Percentiles rank a stretch among this genome's conserved stretches.
These are phyloP conservation scores for Penicillium canescens DNA, from an alignment of 495 filamentous ascomycete genomes.

Conservation along the genomic window DNA sequence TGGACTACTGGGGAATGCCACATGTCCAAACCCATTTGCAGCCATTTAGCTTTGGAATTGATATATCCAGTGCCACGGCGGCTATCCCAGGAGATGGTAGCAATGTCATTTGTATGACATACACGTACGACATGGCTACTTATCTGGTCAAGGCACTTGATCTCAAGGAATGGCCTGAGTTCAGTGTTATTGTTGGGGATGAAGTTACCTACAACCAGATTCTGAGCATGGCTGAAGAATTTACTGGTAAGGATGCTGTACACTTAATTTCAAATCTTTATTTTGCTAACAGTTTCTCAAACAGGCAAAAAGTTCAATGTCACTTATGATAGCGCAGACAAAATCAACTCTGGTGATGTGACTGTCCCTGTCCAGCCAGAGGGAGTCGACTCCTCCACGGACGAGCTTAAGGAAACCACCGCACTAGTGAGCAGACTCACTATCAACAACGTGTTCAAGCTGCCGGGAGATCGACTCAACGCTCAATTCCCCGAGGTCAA, in stretches of 20 bases:
- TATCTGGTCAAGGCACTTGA: conserved; percentile 49
- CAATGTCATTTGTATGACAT: conserved; percentile 49
- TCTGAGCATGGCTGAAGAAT: conserved; percentile 43
- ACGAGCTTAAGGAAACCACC: conserved; percentile 32
- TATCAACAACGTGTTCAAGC: conserved; percentile 32
- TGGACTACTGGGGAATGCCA: conserved; percentile 57
- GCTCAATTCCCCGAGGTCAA: conserved; percentile 26
- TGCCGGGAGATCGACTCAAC: conserved; percentile 31
- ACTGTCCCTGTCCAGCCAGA: conserved; percentile 45
- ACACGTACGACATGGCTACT: conserved; percentile 51
- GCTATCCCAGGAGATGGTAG: conserved; percentile 55
- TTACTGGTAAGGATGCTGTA: conserved; percentile 36
- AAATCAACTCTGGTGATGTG: conserved; percentile 42
- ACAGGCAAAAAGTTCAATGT: conserved; percentile 52
- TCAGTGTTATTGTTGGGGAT: conserved; percentile 46
- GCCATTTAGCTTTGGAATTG: conserved; percentile 43
- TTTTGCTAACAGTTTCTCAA: neutral
- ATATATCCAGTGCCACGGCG: conserved; percentile 45
- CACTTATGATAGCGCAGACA: conserved; percentile 47
- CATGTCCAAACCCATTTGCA: conserved; percentile 39
- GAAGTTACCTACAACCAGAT: conserved; percentile 49
- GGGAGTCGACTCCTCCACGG: conserved; percentile 15
- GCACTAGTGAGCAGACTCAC: conserved; percentile 34
- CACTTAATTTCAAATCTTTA: neutral
- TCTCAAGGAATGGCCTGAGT: conserved; percentile 46